Conservation (phyloP, 345 rosid species). For the Bruguiera parviflora region DNA sequence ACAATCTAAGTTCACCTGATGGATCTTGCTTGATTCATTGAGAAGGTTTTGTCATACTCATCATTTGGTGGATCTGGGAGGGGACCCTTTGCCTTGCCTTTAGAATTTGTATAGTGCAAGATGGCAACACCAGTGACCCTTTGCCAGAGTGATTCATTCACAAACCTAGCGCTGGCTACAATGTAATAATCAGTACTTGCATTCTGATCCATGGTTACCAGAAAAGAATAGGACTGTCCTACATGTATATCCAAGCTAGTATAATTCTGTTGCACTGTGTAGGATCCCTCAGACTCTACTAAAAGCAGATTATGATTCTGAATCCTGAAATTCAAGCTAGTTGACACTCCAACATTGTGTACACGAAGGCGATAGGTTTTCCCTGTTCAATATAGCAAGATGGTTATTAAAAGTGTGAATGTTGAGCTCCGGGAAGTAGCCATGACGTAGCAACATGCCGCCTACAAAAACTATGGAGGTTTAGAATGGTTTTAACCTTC, state of each 20-base stretch:
- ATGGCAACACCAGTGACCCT: slow-evolving; percentile 95
- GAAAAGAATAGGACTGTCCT: slow-evolving; percentile 88
- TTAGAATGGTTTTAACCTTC: not conserved
- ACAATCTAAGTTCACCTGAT: slow-evolving; percentile 58
- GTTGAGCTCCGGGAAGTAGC: not conserved
- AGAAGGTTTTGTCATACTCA: slow-evolving; percentile 83
- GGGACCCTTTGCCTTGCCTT: slow-evolving; percentile 85
- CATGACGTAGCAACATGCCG: not conserved
- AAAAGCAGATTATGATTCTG: slow-evolving; percentile 87
- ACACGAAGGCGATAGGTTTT: slow-evolving; percentile 86
- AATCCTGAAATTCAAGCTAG: slow-evolving; percentile 93
- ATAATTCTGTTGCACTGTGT: slow-evolving; percentile 95
- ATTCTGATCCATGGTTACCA: slow-evolving; percentile 93
- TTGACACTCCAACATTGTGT: slow-evolving; percentile 86
- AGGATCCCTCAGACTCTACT: slow-evolving; percentile 91
- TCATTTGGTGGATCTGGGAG: slow-evolving; percentile 82
- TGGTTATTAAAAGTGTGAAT: slow-evolving; percentile 1
- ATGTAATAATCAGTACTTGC: slow-evolving; percentile 96
- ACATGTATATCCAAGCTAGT: slow-evolving; percentile 97
- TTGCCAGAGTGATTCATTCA: slow-evolving; percentile 81
- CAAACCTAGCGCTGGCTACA: slow-evolving; percentile 93
- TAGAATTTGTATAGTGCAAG: slow-evolving; percentile 87
- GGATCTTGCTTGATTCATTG: slow-evolving; percentile 99
- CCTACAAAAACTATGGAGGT: too few relatives aligned
- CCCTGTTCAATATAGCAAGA: slow-evolving; percentile 45